Evolutionary conservation across 176 grass and related monocot genomes (phyloP), one percentile per base, ranked within the genome.

Genomic region (Carex littledalei): DNA sequence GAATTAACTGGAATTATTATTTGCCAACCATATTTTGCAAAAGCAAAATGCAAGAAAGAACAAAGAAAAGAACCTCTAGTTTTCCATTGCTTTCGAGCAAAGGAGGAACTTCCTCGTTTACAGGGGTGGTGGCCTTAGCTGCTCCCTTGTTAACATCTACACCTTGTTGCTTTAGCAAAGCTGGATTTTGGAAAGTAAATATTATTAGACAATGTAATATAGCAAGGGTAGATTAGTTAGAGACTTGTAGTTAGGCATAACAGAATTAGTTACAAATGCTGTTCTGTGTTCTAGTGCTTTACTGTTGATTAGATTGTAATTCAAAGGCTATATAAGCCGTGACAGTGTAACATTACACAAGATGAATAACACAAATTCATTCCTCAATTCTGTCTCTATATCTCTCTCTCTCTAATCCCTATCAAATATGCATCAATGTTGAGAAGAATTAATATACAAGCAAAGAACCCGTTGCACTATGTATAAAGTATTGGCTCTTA

Each of bases 61-160:
- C n/a, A 76, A 84, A 77, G 15, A 91, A 85, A 55, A 62, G 64
- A 87, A 98, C 95, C 93, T 98, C 92, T 2, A 98, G 89, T 90
- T 94, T 98, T 88, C 95, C 95, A 80, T 87, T 72, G 67, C 89
- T 81, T 87, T 98, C 95, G 55, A 98, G 95, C 91, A 98, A 90
- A 87, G 95, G 95, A 89, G 95, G 95, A 93, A 98, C 91, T 90
- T 94, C 95, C 89, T 98, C 95, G 26, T 88, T 90, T 55, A 91
- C 82, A 81, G 88, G 92, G 85, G 88, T 72, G 64, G 85, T 79
- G 85, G 26, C 82, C 86, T 94, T 98, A 82, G 95, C 43, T 47
- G 82, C 63, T 85, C 92, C 92, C 79, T 98, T 98, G 65, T 83
- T 65, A 37, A 98, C 54, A 91, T 98, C 91, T 47, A 93, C 89